Evolutionary conservation across 768 basidiomycete genomes (phyloP).

Genomic region (Antrodiella citrinella): DNA sequence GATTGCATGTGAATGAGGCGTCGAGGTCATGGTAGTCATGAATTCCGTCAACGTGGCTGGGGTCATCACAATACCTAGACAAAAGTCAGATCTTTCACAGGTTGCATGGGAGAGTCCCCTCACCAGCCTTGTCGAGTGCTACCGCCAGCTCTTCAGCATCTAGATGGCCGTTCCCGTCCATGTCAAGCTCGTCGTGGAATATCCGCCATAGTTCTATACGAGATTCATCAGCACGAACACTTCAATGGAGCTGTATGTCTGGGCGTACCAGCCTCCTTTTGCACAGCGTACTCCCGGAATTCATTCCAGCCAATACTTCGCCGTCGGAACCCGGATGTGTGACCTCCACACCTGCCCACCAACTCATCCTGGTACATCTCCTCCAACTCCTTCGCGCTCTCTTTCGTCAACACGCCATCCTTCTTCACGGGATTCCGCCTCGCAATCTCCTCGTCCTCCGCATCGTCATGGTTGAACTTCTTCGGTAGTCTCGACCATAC

Average conservation of each 20-base stretch:
- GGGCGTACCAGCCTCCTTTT: constrained; percentile 74
- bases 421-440: constrained; percentile 21
- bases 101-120: constrained; percentile 10
- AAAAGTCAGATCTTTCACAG: not conserved
- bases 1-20: constrained; percentile 59
- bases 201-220: constrained; percentile 87
- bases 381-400: constrained; percentile 54
- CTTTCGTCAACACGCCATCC: constrained; percentile 21
- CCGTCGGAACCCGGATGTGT: constrained; percentile 27
- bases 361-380: constrained; percentile 76
- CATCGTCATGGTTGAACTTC: constrained; percentile 17
- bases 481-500: constrained; percentile 55
- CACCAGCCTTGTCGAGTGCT: constrained; percentile 71
- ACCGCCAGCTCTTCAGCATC: constrained; percentile 54
- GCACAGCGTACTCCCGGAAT: constrained; percentile 68
- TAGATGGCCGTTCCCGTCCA: constrained; percentile 80
- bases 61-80: constrained; percentile 62
- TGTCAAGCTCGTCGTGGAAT: constrained; percentile 85
- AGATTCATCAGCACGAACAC: no score
- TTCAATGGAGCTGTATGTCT: constrained; percentile 3
- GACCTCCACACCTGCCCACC: constrained; percentile 43
- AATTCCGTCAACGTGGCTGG: constrained; percentile 72
- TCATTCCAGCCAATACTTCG: constrained; percentile 55
- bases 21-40: constrained; percentile 68
- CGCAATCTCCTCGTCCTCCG: constrained; percentile 15